phyloP scores from a whole-genome alignment of 139 green algal species.

The Gonium pectorale region DNA sequence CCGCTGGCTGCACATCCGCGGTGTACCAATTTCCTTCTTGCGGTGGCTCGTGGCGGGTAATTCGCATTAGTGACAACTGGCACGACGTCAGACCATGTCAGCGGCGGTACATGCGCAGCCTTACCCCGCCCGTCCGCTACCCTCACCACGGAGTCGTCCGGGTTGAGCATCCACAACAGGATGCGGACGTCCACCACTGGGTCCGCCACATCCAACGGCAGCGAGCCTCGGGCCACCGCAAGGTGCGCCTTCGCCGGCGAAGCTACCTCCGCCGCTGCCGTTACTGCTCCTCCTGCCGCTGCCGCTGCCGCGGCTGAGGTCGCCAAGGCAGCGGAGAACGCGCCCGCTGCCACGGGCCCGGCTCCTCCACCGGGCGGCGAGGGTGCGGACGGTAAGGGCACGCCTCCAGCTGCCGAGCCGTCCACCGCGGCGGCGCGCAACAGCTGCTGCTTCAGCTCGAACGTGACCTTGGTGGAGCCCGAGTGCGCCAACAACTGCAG shows the following conservation, averaged over 20 bases:
- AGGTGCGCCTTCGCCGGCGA: neutral
- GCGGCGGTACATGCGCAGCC: too few species aligned
- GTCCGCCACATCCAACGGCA: conserved; percentile 40
- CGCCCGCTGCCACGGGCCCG: neutral
- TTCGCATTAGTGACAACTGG: too few species aligned
- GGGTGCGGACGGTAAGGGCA: too few species aligned
- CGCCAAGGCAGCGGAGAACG: neutral
- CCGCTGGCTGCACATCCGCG: too few species aligned
- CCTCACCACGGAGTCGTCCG: conserved; percentile 57
- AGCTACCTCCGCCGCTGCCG: neutral
- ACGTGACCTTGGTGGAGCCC: conserved; percentile 56
- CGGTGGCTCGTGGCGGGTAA: too few species aligned
- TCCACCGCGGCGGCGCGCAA: conserved; percentile 29
- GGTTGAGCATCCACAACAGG: conserved; percentile 75
- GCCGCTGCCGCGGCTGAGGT: neutral
- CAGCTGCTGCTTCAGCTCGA: conserved; percentile 74
- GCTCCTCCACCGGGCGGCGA: neutral
- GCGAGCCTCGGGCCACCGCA: too few species aligned
- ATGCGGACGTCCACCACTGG: conserved; percentile 84
- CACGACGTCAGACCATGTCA: too few species aligned
- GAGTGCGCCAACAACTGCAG: conserved; percentile 36
- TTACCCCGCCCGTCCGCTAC: too few species aligned
- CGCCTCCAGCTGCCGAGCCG: neutral
- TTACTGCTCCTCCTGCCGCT: neutral
- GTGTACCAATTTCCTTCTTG: too few species aligned